Conservation (phyloP, 495 filamentous ascomycete genomes). For the Annulohypoxylon bovei region DNA sequence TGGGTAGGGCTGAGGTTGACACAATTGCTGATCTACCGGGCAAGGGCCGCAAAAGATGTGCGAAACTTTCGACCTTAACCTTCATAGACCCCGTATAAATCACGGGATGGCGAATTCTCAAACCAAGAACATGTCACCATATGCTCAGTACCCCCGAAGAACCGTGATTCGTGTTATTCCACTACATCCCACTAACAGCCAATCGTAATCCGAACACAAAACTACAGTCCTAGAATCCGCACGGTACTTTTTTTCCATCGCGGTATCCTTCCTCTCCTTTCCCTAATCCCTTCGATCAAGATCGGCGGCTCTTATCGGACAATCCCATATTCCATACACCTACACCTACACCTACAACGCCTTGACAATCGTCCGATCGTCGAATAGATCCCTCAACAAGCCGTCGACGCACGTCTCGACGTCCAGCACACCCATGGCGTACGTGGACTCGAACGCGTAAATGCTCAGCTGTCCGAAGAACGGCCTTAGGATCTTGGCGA, state of each 20-base stretch:
- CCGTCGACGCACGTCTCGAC: constrained; percentile 71
- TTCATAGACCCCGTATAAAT: no score
- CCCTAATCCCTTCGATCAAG: not conserved
- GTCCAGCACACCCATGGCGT: constrained; percentile 80
- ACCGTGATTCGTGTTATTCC: constrained; percentile 1
- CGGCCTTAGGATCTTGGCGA: constrained; percentile 79
- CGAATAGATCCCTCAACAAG: constrained; percentile 84
- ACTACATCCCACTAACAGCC: not conserved
- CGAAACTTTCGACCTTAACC: no score
- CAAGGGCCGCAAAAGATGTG: no score
- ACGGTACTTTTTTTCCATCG: not conserved
- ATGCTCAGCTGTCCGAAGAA: constrained; percentile 94
- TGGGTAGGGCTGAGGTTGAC: no score
- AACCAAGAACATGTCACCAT: not conserved
- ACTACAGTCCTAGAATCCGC: not conserved
- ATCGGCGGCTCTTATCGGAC: not conserved
- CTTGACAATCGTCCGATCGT: constrained; percentile 72
- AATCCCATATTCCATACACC: not conserved
- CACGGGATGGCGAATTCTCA: no score
- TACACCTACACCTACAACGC: constrained; percentile 49
- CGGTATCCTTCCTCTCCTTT: not conserved
- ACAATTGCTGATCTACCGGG: no score
- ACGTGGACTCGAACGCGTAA: constrained; percentile 89
- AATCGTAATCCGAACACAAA: not conserved
- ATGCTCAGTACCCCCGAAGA: not conserved